Base-by-base conservation (phyloP, 257 asterid species). In the Cinchona pubescens region DNA sequence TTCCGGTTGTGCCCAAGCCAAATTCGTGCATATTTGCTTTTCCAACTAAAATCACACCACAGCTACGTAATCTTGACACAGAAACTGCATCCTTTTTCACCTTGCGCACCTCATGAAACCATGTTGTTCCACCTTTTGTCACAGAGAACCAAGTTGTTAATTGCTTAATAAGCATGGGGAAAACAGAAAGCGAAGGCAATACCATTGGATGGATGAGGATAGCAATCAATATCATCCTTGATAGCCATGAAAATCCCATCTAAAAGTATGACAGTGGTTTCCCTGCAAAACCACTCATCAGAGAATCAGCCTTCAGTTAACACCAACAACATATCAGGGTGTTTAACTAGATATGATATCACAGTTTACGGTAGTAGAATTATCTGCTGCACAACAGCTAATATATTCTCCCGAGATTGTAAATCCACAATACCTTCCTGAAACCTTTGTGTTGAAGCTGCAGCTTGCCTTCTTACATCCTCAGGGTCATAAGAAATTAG, bases 11-110 rank as follows among this genome's bases (percentile, higher is more conserved):
- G 35, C 99, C 99, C 85, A 95, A 72, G 66, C 99, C 99, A 81
- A 95, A 72, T 82, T 95, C 99, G 87, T 95, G 98, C 99, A 95
- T 95, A 86, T 92, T 95, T 73, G 99, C 99, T 82, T 95, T 95
- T 74, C 99, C 99, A 74, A 92, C 99, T 45, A 95, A 88, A 76
- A 95, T 80, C 74, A 80, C 97, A 72, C 99, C 99, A 80, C 98
- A 92, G 53, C 89, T 81, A n/a, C 99, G 96, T 82, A 95, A 80
- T 76, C 89, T 87, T 85, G 88, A 90, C 60, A 91, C 96, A 63
- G 84, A 88, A 68, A 71, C 84, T 48, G 97, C 98, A 84, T 95
- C 99, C 82, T 82, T 84, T 76, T 87, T 74, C 48, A 90, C 96
- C 70, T 83, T 83, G 66, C 89, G 96, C 84, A 88, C 85, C 89